phyloP scores from a whole-genome alignment of 306 rosid species.

The Argentina anserina region DNA sequence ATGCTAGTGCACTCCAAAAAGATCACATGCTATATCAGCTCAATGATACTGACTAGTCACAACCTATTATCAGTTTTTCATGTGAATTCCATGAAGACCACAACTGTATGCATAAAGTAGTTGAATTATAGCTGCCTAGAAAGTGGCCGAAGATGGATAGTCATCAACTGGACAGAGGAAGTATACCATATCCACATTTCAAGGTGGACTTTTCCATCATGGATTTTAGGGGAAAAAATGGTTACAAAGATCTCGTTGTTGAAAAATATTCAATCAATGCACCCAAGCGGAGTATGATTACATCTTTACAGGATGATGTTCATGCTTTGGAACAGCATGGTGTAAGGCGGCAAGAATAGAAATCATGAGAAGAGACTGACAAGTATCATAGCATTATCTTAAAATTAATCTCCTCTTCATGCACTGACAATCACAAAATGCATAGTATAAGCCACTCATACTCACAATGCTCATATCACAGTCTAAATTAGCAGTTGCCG shows the following conservation, averaged over 20 bases:
- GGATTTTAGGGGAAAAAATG: not conserved
- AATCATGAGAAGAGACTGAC: not conserved
- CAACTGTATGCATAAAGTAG: not conserved
- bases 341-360: not conserved
- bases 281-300: not conserved
- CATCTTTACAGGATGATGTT: not conserved
- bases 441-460: not conserved
- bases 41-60: conserved; percentile 1
- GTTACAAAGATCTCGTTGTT: not conserved
- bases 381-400: not conserved
- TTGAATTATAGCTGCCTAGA: conserved; percentile 1
- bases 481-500: not conserved
- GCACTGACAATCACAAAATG: not conserved
- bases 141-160: conserved; percentile 10
- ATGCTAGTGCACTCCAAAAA: not conserved
- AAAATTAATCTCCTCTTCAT: not conserved
- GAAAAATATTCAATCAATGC: not conserved
- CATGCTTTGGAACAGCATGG: not conserved
- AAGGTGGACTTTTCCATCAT: conserved; percentile 6
- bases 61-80: not conserved
- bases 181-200: conserved; percentile 12
- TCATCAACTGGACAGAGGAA: not conserved
- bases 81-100: conserved; percentile 10
- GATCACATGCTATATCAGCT: not conserved
- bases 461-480: not conserved